phyloP scores from a whole-genome alignment of 2,329 filamentous ascomycete genomes.

The Aaosphaeria pasadenensis region DNA sequence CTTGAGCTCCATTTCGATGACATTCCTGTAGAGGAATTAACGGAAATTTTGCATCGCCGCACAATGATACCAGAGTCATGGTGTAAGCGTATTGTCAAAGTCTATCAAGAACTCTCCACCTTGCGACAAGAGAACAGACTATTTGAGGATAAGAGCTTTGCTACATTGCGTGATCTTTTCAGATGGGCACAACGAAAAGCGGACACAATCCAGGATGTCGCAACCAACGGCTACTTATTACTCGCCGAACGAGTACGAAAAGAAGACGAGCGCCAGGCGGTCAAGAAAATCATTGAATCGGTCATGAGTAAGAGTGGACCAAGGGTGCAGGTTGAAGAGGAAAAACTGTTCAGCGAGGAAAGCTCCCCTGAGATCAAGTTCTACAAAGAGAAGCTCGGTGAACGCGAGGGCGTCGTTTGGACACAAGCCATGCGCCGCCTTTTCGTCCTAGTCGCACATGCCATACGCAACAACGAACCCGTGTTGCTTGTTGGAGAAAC shows the following conservation, averaged over 20 bases:
- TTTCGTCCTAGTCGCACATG: conserved; percentile 83
- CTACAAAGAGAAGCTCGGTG: conserved; percentile 21
- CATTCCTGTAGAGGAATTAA: conserved; percentile 90
- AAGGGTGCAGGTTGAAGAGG: conserved; percentile 71
- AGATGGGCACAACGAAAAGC: conserved; percentile 87
- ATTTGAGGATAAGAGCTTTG: conserved; percentile 97
- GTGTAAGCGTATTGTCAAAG: conserved; percentile 83
- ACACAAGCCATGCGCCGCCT: conserved; percentile 90
- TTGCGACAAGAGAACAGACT: conserved; percentile 85
- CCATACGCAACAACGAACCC: conserved; percentile 86
- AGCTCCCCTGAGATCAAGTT: conserved; percentile 34
- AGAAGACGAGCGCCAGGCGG: conserved; percentile 75
- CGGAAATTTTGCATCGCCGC: conserved; percentile 84
- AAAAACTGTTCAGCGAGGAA: conserved; percentile 63
- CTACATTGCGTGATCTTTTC: conserved; percentile 92
- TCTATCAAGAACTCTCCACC: conserved; percentile 89
- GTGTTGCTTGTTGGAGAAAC: conserved; percentile 95
- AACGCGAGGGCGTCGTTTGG: conserved; percentile 67
- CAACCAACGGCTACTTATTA: conserved; percentile 92
- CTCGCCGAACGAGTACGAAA: conserved; percentile 94
- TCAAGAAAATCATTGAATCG: conserved; percentile 84
- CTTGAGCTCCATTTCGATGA: conserved; percentile 97
- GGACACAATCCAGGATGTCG: conserved; percentile 83
- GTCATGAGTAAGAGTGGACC: conserved; percentile 65
- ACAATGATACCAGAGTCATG: conserved; percentile 89